Conservation (phyloP, 2,329 filamentous ascomycete species). For the Colletotrichum higginsianum region DNA sequence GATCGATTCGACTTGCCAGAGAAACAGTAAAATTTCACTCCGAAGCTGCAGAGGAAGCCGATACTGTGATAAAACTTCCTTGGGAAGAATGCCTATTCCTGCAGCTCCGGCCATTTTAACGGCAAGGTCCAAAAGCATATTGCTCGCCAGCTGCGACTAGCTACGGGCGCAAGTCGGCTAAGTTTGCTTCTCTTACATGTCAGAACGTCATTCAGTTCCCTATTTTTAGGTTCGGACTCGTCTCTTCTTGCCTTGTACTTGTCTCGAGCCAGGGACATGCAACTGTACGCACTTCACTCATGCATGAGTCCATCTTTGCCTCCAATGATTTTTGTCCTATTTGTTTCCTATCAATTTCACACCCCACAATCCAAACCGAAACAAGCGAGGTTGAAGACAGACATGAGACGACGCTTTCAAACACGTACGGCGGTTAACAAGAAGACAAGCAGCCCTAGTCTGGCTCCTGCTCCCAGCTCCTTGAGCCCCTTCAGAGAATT, state of each 20-base stretch:
- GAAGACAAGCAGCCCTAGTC: background rate
- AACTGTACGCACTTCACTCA: conserved; percentile 37
- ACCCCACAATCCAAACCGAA: conserved; percentile 12
- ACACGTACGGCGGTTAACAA: conserved; percentile 4
- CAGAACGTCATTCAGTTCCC: conserved; percentile 34
- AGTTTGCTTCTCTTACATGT: conserved; percentile 40
- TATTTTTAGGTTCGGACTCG: conserved; percentile 37
- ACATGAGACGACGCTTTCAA: conserved; percentile 30
- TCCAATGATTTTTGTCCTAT: conserved; percentile 25
- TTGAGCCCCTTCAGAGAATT: conserved; percentile 1
- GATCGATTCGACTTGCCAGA: background rate
- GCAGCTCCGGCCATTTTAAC: conserved; percentile 27
- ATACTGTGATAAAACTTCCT: conserved; percentile 12
- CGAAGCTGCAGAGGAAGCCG: conserved; percentile 15
- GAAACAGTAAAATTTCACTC: background rate
- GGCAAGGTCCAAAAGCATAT: conserved; percentile 33
- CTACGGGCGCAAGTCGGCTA: conserved; percentile 33
- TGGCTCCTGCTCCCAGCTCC: background rate
- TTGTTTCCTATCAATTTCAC: conserved; percentile 16
- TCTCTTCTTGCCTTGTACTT: conserved; percentile 35
- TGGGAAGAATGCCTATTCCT: conserved; percentile 9
- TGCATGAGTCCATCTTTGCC: conserved; percentile 34
- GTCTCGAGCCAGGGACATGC: conserved; percentile 37
- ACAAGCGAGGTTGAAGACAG: conserved; percentile 5
- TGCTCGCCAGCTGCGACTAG: conserved; percentile 29